Conservation (phyloP, 805 yeast genomes). For the Nakazawaea holstii region DNA sequence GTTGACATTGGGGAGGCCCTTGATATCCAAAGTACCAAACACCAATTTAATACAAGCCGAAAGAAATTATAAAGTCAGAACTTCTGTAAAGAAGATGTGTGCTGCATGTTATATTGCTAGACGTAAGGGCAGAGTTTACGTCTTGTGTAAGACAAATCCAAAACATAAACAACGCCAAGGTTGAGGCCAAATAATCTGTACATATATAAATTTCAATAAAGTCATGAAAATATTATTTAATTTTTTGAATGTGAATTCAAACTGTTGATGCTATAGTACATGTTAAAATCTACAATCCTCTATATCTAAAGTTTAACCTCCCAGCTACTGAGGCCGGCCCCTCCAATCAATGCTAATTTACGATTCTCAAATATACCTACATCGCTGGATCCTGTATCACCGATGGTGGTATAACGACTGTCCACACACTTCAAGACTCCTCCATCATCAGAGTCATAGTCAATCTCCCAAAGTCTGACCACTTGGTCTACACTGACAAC, state of each 20-base stretch:
- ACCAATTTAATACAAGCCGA: conserved; percentile 13
- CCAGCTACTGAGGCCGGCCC: conserved; percentile 74
- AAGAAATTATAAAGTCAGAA: conserved; percentile 85
- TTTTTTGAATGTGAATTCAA: not conserved
- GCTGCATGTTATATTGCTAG: conserved; percentile 87
- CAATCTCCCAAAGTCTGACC: conserved; percentile 55
- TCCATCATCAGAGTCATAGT: conserved; percentile 20
- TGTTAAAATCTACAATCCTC: not conserved
- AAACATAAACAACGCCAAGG: conserved; percentile 95
- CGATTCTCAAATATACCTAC: conserved; percentile 23
- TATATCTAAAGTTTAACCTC: conserved; percentile 11
- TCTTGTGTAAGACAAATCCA: conserved; percentile 87
- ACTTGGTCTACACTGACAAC: conserved; percentile 85
- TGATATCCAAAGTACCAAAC: conserved; percentile 15
- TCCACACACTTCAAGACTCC: conserved; percentile 25
- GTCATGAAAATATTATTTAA: not conserved
- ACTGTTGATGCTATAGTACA: not conserved
- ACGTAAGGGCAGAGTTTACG: conserved; percentile 92
- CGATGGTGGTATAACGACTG: conserved; percentile 67
- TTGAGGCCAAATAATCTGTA: conserved; percentile 20
- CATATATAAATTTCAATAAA: conserved; percentile 1
- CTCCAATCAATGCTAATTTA: conserved; percentile 54
- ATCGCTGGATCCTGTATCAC: conserved; percentile 82
- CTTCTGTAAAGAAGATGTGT: conserved; percentile 92
- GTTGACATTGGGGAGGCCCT: conserved; percentile 13